Base-by-base conservation (phyloP, 1,284 basidiomycete species). In the Phlebopus sp. region DNA sequence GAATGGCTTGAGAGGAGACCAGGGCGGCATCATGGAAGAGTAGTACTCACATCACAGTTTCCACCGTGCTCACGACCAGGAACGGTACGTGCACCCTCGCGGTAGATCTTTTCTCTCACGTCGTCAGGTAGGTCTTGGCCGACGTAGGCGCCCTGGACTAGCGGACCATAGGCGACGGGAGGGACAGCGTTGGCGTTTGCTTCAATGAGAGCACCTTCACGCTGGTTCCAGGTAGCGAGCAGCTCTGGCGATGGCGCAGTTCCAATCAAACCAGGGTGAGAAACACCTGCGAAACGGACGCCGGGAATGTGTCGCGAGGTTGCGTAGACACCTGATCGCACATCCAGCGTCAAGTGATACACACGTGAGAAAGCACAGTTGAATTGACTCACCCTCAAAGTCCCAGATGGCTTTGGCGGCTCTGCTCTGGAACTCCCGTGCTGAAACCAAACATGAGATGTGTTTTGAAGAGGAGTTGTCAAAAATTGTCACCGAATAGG, bases 361-460 rank as follows among this genome's bases (percentile, higher is more conserved):
- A n/a, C n/a, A 35, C 19, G 7, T 35, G 19, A 14, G 10, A 18
- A 5, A 44, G 29, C 40, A 21, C 17, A 48, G 27, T 37, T 2
- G 18, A 10, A 15, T 21, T 13, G 15, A 18, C 51, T 29, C 49
- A 75, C 82, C 82, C 55, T 87, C 72, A 54, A 90, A 77, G 63
- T 90, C 87, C 87, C 87, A 90, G 49, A 90, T 86, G 4, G 86
- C 85, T 59, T 91, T 91, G 46, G 79, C 78, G 0, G 86, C 85
- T 57, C 70, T 78, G 56, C 81, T 83, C 40, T 85, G 69, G 64
- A 87, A 88, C 62, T 88, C 84, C 6, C 70, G 73, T 4, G 85
- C 82, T 83, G 37, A 29, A 43, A 17, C 23, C 27, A 44, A 29
- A 41, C 42, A 23, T 38, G 27, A 34, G 18, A 25, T 27, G 14